phyloP scores from a whole-genome alignment of 345 rosid species.

The Bruguiera gymnorhiza region DNA sequence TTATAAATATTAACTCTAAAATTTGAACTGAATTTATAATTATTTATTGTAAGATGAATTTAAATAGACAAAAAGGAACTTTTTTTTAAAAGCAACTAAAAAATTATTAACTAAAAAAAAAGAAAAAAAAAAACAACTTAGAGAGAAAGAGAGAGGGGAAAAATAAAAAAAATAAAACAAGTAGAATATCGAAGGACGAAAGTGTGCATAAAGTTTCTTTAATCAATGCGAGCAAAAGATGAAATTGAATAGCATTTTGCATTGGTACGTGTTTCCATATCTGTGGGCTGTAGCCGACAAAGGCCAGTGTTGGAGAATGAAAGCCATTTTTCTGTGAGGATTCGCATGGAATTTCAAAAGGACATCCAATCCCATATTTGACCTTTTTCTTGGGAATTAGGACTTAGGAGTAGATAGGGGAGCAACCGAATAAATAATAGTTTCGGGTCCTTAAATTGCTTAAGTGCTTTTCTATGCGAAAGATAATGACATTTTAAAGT shows the following conservation, averaged over 20 bases:
- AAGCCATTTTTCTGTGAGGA: constrained; percentile 6
- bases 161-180: too few species aligned
- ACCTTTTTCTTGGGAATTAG: constrained; percentile 10
- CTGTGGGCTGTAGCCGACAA: constrained; percentile 4
- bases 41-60: too few species aligned
- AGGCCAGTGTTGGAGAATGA: constrained; percentile 5
- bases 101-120: too few species aligned
- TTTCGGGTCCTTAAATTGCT: neutral
- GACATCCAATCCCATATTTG: neutral
- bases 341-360: constrained; percentile 10
- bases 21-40: too few species aligned
- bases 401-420: neutral
- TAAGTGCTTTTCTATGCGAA: neutral
- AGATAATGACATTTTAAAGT: neutral
- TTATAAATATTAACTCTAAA: too few species aligned
- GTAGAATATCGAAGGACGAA: neutral
- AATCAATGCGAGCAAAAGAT: neutral
- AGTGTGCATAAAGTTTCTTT: neutral
- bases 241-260: too few species aligned
- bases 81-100: too few species aligned
- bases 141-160: too few species aligned
- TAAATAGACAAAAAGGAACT: too few species aligned
- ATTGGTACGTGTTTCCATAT: too few species aligned
- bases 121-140: too few species aligned
- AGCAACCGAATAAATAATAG: neutral